Evolutionary conservation across 257 asterid genomes (phyloP), one percentile per base, ranked within the genome.

Genomic region (Apocynum venetum): DNA sequence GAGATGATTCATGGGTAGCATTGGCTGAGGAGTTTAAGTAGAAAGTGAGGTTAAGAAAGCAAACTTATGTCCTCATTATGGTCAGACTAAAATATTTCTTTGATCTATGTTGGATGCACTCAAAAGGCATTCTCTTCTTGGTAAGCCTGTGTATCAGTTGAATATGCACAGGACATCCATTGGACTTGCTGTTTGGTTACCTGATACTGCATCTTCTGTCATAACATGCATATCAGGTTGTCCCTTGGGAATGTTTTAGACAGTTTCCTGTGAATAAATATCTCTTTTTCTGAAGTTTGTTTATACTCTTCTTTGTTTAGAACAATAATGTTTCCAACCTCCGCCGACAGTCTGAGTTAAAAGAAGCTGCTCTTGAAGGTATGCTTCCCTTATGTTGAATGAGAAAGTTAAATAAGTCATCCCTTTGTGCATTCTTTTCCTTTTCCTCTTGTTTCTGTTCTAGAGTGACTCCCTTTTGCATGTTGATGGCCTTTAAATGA

Each of bases 281-380:
- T 11, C 8, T 10, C 31, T n/a, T n/a, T 17, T 51, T 43, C 10
- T 4, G 7, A 46, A 46, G 31, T 25, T n/a, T 74, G 72, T 72
- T 81, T 74, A 31, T 78, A 71, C 72, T 49, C 19, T 83, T 76
- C 80, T 77, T 87, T 80, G 85, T 80, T 64, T 79, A 92, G 98
- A 91, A 82, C 83, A 87, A 86, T 85, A 88, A 72, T 72, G 76
- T 94, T 43, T 83, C 96, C 73, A 89, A 89, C 75, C 92, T 92
- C 59, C 97, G 94, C 60, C 89, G 81, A 83, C 91, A 88, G 68
- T 67, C 89, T 83, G 93, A 86, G 70, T 72, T 81, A 78, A 94
- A 91, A 86, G 97, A 94, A 87, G 90, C 90, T 71, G 76, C 80
- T 71, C 89, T 76, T 68, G 98, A 89, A 90, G 98, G 98, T 92